These are phyloP conservation scores for Vaccinium vitisidaea DNA, from an alignment of 148 eudicot genomes.

Conservation along the genomic window DNA sequence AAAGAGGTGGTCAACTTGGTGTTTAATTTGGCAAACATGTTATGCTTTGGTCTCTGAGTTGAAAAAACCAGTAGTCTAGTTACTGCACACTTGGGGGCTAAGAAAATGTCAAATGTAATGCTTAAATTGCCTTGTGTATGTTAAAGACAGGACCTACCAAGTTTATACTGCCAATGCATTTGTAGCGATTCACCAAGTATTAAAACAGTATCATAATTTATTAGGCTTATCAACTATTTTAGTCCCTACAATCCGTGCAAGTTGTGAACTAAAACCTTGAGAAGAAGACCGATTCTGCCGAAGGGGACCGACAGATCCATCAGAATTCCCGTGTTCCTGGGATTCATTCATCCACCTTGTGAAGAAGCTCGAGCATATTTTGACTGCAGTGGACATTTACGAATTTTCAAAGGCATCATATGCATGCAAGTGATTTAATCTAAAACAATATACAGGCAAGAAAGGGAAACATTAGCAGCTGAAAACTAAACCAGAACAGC, in stretches of 20 bases:
- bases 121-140: too few species aligned
- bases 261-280: conserved; percentile 79
- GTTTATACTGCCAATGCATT: too few species aligned
- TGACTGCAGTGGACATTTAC: conserved; percentile 43
- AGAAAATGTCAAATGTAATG: too few species aligned
- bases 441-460: background rate
- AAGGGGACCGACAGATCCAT: conserved; percentile 42
- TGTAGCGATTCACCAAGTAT: too few species aligned
- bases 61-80: too few species aligned
- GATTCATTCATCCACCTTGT: conserved; percentile 85
- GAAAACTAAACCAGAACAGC: background rate
- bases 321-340: conserved; percentile 43
- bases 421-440: background rate
- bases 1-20: too few species aligned
- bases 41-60: too few species aligned
- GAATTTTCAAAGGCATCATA: background rate
- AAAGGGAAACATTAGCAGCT: background rate
- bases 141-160: too few species aligned
- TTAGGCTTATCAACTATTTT: too few species aligned
- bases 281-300: conserved; percentile 57
- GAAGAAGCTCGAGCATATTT: conserved; percentile 85
- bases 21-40: too few species aligned
- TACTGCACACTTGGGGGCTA: too few species aligned
- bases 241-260: conserved; percentile 34
- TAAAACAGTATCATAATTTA: too few species aligned